Percentiles rank a stretch among this genome's conserved stretches.
These are phyloP conservation scores for Fusarium zealandicum DNA, from an alignment of 2,329 filamentous ascomycete species.

Conservation along the genomic window DNA sequence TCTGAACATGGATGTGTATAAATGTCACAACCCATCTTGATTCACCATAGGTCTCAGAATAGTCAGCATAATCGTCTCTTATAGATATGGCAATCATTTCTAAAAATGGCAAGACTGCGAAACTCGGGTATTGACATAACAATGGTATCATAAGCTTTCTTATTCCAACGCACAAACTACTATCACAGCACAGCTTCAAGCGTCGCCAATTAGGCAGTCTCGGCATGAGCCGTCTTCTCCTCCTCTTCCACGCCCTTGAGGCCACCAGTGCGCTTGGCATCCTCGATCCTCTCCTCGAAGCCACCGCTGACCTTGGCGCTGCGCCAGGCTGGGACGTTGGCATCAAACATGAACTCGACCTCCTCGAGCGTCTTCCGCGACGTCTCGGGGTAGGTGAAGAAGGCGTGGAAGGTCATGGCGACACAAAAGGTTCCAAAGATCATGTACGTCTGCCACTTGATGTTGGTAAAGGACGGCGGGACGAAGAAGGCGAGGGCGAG, in stretches of 20 bases:
- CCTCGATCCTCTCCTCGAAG: constrained; percentile 30
- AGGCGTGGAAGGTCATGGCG: constrained; percentile 52
- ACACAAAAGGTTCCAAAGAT: constrained; percentile 53
- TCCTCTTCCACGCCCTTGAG: constrained; percentile 26
- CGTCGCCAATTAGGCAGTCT: constrained; percentile 21
- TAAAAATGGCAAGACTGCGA: too few species aligned
- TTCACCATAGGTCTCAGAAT: too few species aligned
- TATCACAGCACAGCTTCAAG: not conserved
- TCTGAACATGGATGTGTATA: too few species aligned
- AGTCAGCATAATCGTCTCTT: too few species aligned
- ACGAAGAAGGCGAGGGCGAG: constrained; percentile 51
- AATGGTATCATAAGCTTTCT: too few species aligned
- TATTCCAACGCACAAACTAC: not conserved
- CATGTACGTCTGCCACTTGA: constrained; percentile 59
- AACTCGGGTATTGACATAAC: too few species aligned
- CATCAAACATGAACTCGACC: constrained; percentile 34
- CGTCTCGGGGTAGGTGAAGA: constrained; percentile 65
- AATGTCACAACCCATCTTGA: too few species aligned
- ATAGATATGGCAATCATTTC: too few species aligned
- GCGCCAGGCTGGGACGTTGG: constrained; percentile 34
- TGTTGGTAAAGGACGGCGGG: constrained; percentile 49
- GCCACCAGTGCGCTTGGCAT: constrained; percentile 30
- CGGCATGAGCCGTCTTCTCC: constrained; percentile 24
- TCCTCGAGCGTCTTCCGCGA: constrained; percentile 43
- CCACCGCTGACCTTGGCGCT: constrained; percentile 18